Base-by-base conservation (phyloP, 306 rosid genomes). In the Potentilla sterilis region DNA sequence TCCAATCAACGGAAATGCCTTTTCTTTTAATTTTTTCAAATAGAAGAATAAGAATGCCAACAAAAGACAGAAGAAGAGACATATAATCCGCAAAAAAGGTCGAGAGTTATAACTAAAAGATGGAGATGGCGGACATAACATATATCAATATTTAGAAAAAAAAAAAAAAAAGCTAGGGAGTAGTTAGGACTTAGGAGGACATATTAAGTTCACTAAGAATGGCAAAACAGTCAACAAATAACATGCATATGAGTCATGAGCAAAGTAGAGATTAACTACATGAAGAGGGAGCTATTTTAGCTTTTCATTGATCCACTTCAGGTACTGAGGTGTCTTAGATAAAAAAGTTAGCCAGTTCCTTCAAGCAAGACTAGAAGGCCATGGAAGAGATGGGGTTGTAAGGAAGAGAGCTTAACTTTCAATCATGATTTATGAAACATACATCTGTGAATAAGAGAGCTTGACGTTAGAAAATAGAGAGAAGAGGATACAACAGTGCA, bases 311-410 rank as follows among this genome's bases (percentile, higher is more conserved):
- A 49, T 47, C 74, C 34, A n/a, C 75, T 41, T 19, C 22, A 49
- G 19, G 18, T 18, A 52, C 32, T 49, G 21, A 72, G 35, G 21
- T 4, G 10, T 65, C 22, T 35, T 52, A 35, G 35, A n/a, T 19
- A 22, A 10, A n/a, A 8, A 9, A 71, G 47, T 51, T 35, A 18
- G 58, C 19, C 6, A 71, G 34, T 51, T 49, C 19, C 51, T 71
- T 71, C 75, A 71, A 18, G 54, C n/a, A 48, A 48, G 6, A 48
- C n/a, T 48, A 48, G n/a, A 15, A 48, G n/a, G 54, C 28, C 67
- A 38, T 14, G 67, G 52, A 57, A 41, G 41, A 55, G 24, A 55
- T 41, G 28, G 18, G 41, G 2, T 55, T 52, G 19, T 48, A 9
- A 51, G 35, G n/a, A 71, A 52, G 35, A 48, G 16, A 57, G 21